These are phyloP conservation scores for Bruguiera gymnorhiza DNA, from an alignment of 345 rosid genomes.

Conservation along the genomic window DNA sequence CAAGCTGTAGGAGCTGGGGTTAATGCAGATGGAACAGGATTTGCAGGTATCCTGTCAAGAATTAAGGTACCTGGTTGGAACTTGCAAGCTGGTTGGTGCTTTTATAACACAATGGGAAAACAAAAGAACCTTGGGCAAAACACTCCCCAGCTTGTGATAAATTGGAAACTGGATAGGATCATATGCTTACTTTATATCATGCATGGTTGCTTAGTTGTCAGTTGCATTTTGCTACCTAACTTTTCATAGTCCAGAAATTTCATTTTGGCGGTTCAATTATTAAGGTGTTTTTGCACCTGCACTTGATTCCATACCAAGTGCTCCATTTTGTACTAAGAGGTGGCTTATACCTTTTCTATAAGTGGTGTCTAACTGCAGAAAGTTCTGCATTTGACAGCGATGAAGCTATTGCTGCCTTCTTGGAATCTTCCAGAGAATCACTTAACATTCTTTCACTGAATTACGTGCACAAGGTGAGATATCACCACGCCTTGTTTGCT, in stretches of 20 bases:
- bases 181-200: too few relatives aligned
- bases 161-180: not conserved
- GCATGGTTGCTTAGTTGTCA: too few relatives aligned
- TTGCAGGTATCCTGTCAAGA: not conserved
- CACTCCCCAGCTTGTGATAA: not conserved
- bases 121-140: not conserved
- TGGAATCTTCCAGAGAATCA: conserved; percentile 19
- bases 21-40: not conserved
- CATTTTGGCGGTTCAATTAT: too few relatives aligned
- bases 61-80: too few relatives aligned
- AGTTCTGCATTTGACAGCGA: conserved; percentile 14
- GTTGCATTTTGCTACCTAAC: not conserved
- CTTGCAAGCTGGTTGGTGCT: too few relatives aligned
- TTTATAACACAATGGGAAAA: not conserved
- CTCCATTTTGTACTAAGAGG: not conserved
- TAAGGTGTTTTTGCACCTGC: too few relatives aligned
- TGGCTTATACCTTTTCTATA: not conserved
- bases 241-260: not conserved
- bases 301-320: not conserved
- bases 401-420: conserved; percentile 25
- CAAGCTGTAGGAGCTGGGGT: not conserved
- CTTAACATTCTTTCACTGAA: conserved; percentile 17
- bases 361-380: not conserved
- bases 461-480: conserved; percentile 6
- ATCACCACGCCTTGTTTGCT: not conserved